phyloP scores from a whole-genome alignment of 2,329 filamentous ascomycete genomes.

The Hirsutella minnesotensis region DNA sequence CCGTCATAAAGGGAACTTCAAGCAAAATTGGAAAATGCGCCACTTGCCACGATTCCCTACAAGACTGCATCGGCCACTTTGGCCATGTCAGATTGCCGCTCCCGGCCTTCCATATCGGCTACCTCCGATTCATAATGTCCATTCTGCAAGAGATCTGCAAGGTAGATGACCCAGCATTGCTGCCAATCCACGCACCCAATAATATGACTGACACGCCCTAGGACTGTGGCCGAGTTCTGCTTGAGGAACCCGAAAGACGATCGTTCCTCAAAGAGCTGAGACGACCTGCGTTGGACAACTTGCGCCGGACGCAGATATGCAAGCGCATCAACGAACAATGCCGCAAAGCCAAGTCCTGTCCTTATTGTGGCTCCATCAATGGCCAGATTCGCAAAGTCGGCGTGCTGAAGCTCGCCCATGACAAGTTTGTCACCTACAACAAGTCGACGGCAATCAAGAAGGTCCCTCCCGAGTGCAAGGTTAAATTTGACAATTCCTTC shows the following conservation, averaged over 20 bases:
- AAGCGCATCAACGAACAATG: conserved; percentile 87
- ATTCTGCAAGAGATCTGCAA: conserved; percentile 96
- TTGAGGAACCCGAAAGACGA: conserved; percentile 70
- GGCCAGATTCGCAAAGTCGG: conserved; percentile 86
- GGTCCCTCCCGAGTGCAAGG: conserved; percentile 67
- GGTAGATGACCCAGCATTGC: conserved; percentile 46
- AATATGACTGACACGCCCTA: not conserved
- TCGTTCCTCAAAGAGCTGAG: conserved; percentile 70
- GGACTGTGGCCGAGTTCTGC: conserved; percentile 69
- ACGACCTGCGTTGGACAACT: conserved; percentile 71
- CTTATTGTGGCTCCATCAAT: conserved; percentile 70
- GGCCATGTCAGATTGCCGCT: conserved; percentile 84
- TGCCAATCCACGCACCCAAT: not conserved
- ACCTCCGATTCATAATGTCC: conserved; percentile 83
- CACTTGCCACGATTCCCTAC: conserved; percentile 72
- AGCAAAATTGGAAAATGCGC: conserved; percentile 68
- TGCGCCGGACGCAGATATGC: conserved; percentile 70
- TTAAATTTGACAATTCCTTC: conserved; percentile 79
- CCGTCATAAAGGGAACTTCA: conserved; percentile 54
- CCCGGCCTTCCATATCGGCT: conserved; percentile 91
- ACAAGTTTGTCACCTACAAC: conserved; percentile 83
- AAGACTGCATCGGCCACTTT: conserved; percentile 89
- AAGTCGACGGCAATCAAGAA: conserved; percentile 82
- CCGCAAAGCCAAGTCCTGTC: conserved; percentile 73
- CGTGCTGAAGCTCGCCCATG: conserved; percentile 87